Base-by-base conservation (phyloP, 768 basidiomycete genomes). In the Pulveroboletus sp. region DNA sequence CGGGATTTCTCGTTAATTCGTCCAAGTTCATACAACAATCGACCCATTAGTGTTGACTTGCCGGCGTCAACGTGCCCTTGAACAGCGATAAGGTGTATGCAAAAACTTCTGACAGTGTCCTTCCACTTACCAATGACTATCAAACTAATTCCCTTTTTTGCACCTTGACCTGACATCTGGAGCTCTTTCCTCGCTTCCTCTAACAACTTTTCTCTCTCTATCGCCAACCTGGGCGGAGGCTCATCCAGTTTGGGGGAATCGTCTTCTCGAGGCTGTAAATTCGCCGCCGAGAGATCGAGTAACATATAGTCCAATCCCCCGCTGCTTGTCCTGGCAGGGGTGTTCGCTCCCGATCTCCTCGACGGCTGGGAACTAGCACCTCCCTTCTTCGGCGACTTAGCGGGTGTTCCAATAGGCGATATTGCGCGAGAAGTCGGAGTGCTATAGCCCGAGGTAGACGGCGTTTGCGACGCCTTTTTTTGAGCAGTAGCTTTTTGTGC, bases 11-110 rank as follows among this genome's bases (percentile, higher is more conserved):
- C 94, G 51, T 89, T 87, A 41, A 97, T 64, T 56, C 80, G 77
- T 13, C 97, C 97, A 2, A 95, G 76, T 54, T 98, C 97, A 65
- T 97, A 97, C 43, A 98, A 61, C 50, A 99, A 61, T 47, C 95
- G 77, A 2, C 97, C 97, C 92, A 98, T 97, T 23, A 99, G 71
- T 1, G 97, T 99, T 5, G 94, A 97, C 68, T 99, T 99, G 21
- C 97, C 97, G 16, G 97, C 97, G 70, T 99, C 97, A 52, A 99
- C 97, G 62, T 99, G 97, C 33, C 97, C 95, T 97, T 57, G 40
- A 37, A 39, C 29, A 43, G 38, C 4, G 19, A 44, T 62, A 33
- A 58, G 52, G 51, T 23, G n/a, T n/a, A n/a, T n/a, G 50, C 40
- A 40, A 43, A 21, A 37, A 31, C 27, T 11, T 42, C 35, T 37